Evolutionary conservation across 495 filamentous ascomycete species (phyloP), one percentile per base, ranked within the genome.

Genomic region (Bathelium albidoporum): DNA sequence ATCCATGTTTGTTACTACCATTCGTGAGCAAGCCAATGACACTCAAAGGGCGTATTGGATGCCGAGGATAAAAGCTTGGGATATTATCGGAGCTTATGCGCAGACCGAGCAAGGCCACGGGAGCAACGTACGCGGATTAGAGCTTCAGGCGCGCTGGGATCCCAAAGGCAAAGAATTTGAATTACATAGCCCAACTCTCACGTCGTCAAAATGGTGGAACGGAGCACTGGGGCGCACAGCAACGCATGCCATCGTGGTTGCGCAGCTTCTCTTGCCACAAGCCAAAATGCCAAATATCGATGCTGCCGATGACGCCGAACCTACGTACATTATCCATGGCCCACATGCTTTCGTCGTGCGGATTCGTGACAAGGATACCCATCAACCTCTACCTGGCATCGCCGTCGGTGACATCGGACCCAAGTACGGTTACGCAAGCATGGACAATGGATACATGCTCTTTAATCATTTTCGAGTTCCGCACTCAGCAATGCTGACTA

Each of bases 401-500:
- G 73, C 76, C 1, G 73, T 80, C 31, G 79, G 79, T 32, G 79
- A 82, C 61, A 79, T 82, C 55, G 78, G 78, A 0, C 74, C 76
- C 0, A 81, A 80, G 45, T 77, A 78, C 58, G 79, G 78, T 1
- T 80, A 80, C 55, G 69, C 73, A 18, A 72, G 71, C 2, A 78
- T 79, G 75, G 79, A 81, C 61, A 82, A 81, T 61, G 79, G 74
- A 0, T 82, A 81, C 63, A 78, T 79, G 76, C 74, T 80, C 7
- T 81, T 82, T 66, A 66, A 80, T 58, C 64, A 77, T 34, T 74
- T 72, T 64, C 69, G 77, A 62, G 74, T 82, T 24, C 78, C 78
- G n/a, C 75, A 79, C 59, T 75, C 75, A 9, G 76, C 76, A 18
- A 74, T 82, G 70, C 64, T 82, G 16, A 73, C 73, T 9, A 67